Evolutionary conservation across 2,329 filamentous ascomycete genomes (phyloP).

Genomic region (Alternaria panax): DNA sequence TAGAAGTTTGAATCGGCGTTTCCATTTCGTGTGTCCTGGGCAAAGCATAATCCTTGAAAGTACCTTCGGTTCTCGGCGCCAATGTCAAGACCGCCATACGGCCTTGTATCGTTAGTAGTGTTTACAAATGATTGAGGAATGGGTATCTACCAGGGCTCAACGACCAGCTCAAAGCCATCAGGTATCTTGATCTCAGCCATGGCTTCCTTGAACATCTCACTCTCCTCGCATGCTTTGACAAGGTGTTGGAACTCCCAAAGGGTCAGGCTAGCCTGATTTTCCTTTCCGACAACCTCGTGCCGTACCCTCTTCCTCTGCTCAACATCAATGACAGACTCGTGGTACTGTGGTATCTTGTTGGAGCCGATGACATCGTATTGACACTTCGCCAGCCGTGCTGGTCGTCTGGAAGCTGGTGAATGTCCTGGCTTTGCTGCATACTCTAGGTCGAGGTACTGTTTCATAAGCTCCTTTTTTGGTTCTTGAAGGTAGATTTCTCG

Average conservation of each 20-base stretch:
- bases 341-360: conserved; percentile 61
- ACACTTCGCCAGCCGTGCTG: conserved; percentile 60
- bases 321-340: conserved; percentile 62
- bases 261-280: conserved; percentile 58
- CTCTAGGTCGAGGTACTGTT: conserved; percentile 58
- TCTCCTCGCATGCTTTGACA: conserved; percentile 58
- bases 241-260: conserved; percentile 50
- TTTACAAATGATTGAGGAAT: background rate
- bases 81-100: conserved; percentile 62
- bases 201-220: conserved; percentile 61
- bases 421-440: conserved; percentile 49
- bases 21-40: conserved; percentile 54
- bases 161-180: conserved; percentile 62
- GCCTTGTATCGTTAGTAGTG: conserved; percentile 37
- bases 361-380: conserved; percentile 64
- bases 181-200: conserved; percentile 61
- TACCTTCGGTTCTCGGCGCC: conserved; percentile 59
- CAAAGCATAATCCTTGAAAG: conserved; percentile 64
- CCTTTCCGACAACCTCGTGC: conserved; percentile 57
- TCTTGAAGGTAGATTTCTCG: conserved; percentile 61
- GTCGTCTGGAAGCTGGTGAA: conserved; percentile 53
- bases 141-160: conserved; percentile 57
- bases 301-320: conserved; percentile 51
- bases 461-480: conserved; percentile 58
- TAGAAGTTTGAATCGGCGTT: conserved; percentile 55